Percentiles rank a stretch among this genome's conserved stretches.
These are phyloP conservation scores for Echeveria elegans DNA, from an alignment of 164 flowering plant species.

Conservation along the genomic window DNA sequence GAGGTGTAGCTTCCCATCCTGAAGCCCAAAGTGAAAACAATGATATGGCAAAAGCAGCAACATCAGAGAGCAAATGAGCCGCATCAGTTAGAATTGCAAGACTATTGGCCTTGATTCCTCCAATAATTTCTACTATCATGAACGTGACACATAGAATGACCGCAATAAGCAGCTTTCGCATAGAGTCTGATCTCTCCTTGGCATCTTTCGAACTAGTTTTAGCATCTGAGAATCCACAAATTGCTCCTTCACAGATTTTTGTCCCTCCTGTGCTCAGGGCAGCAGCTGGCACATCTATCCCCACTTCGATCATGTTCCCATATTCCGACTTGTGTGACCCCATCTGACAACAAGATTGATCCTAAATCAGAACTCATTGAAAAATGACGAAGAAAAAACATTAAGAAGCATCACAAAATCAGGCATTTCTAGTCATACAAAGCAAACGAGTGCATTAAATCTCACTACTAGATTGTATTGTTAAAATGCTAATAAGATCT, in stretches of 20 bases:
- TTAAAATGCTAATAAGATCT: too few species aligned
- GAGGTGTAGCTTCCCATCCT: slow-evolving; percentile 92
- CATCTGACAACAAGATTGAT: not conserved
- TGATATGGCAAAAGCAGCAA: slow-evolving; percentile 88
- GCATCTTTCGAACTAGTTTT: slow-evolving; percentile 48
- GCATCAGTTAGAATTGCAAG: slow-evolving; percentile 87
- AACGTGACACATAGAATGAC: slow-evolving; percentile 61
- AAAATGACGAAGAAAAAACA: too few species aligned
- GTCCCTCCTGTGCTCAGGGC: slow-evolving; percentile 24
- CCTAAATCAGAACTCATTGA: not conserved
- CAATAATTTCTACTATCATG: slow-evolving; percentile 71
- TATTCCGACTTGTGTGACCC: not conserved
- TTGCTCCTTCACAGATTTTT: slow-evolving; percentile 50
- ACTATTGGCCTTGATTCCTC: slow-evolving; percentile 87
- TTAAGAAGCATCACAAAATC: too few species aligned
- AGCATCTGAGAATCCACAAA: slow-evolving; percentile 72
- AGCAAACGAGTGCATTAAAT: too few species aligned
- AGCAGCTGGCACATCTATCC: slow-evolving; percentile 23
- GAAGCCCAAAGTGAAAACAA: slow-evolving; percentile 85
- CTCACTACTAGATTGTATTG: too few species aligned
- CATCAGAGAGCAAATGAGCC: slow-evolving; percentile 80
- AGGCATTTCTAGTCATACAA: too few species aligned
- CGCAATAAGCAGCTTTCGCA: slow-evolving; percentile 57
- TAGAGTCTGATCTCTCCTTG: slow-evolving; percentile 56
- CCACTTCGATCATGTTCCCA: slow-evolving; percentile 34